These are phyloP conservation scores for Chlamydomonas sphaeroides DNA, from an alignment of 139 green algal genomes.

Conservation along the genomic window DNA sequence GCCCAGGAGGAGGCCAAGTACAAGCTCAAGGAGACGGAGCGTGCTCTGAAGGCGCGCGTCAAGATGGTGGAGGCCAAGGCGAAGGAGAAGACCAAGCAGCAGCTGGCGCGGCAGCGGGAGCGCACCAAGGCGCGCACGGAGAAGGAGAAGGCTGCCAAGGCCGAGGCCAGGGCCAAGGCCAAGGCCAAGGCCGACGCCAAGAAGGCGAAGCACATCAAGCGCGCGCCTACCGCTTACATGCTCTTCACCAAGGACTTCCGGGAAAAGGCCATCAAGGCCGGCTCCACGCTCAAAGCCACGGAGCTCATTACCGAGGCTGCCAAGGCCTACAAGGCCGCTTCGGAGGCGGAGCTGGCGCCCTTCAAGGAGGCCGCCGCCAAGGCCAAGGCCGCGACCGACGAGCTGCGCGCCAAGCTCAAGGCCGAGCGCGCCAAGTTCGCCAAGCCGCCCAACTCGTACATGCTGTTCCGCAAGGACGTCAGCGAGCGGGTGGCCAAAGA, in stretches of 20 bases:
- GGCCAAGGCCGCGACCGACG: not conserved
- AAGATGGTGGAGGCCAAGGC: not conserved
- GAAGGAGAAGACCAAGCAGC: not conserved
- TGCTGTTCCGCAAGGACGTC: not conserved
- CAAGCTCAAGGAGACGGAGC: not conserved
- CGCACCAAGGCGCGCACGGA: not conserved
- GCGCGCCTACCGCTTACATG: not conserved
- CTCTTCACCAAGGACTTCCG: not conserved
- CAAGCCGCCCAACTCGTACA: not conserved
- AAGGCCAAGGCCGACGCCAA: not conserved
- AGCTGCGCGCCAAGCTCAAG: slow-evolving; percentile 3
- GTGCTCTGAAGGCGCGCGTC: not conserved
- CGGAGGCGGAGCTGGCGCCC: not conserved
- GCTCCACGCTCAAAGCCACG: no score
- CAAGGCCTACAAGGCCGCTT: not conserved
- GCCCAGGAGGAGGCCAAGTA: not conserved
- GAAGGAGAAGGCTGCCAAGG: not conserved
- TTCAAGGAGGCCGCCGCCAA: not conserved
- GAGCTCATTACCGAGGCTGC: not conserved
- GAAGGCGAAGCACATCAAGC: not conserved
- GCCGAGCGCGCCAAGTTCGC: not conserved
- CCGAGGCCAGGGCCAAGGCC: not conserved
- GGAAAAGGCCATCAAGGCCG: not conserved
- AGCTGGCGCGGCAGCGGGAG: not conserved
- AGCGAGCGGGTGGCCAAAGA: not conserved